Percentiles rank a stretch among this genome's conserved stretches.
Conservation (phyloP, 331 rosid species). For the Acacia pycnantha region DNA sequence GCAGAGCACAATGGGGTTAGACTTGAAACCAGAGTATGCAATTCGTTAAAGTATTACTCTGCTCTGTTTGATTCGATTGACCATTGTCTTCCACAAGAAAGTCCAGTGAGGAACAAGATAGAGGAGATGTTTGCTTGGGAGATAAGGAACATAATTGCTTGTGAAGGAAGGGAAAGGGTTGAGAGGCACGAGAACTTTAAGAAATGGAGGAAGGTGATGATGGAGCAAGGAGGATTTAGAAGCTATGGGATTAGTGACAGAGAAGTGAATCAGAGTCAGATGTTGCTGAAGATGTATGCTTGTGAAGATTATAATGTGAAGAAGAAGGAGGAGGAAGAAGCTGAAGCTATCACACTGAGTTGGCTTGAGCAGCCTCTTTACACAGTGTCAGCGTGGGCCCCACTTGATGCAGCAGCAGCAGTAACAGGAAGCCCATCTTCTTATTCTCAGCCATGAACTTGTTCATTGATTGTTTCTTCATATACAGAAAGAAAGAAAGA, state of each 20-base stretch:
- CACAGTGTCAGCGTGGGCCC: constrained; percentile 86
- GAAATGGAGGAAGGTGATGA: constrained; percentile 74
- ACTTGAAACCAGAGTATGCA: constrained; percentile 66
- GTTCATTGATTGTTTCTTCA: background rate
- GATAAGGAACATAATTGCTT: constrained; percentile 81
- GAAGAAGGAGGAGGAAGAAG: constrained; percentile 45
- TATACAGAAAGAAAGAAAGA: constrained; percentile 24
- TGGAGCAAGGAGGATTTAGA: constrained; percentile 77
- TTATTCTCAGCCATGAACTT: constrained; percentile 55
- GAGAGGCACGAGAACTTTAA: constrained; percentile 87
- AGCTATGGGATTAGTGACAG: constrained; percentile 54
- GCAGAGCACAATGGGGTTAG: constrained; percentile 70
- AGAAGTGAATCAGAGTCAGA: constrained; percentile 62
- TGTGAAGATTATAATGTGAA: constrained; percentile 50
- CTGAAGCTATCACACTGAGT: constrained; percentile 37
- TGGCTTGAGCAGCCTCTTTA: constrained; percentile 80
- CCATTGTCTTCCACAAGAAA: constrained; percentile 54
- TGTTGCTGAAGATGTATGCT: constrained; percentile 76
- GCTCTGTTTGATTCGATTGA: constrained; percentile 74
- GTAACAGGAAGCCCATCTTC: constrained; percentile 67
- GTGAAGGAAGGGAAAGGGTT: constrained; percentile 80
- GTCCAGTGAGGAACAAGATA: constrained; percentile 54
- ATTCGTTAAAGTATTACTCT: constrained; percentile 68
- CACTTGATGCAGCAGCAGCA: constrained; percentile 61
- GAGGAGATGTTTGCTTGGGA: constrained; percentile 86